These are phyloP conservation scores for Yueomyces sp. DNA, from an alignment of 805 yeast species.

Conservation along the genomic window DNA sequence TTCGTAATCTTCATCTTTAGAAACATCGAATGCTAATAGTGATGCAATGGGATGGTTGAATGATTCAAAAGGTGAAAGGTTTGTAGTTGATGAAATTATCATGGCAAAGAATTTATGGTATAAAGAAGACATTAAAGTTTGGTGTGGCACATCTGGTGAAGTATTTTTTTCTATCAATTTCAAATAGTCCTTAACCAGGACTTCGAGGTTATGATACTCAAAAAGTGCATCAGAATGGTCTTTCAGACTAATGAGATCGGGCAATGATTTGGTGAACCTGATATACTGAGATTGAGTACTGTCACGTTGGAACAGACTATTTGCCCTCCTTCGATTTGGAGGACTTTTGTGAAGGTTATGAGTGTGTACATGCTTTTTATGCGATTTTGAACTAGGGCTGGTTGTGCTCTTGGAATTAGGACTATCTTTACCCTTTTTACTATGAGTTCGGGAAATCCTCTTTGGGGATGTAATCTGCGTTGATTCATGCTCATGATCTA, in stretches of 20 bases:
- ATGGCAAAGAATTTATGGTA: conserved; percentile 47
- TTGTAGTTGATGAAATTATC: conserved; percentile 40
- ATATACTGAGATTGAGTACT: conserved; percentile 29
- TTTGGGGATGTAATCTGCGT: no score
- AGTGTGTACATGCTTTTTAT: no score
- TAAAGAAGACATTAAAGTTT: conserved; percentile 30
- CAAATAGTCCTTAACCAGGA: conserved; percentile 23
- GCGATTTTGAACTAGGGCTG: not conserved
- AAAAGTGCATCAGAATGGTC: conserved; percentile 21
- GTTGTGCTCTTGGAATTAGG: not conserved
- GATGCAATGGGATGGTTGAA: conserved; percentile 79
- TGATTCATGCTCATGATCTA: no score
- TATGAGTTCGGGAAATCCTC: no score
- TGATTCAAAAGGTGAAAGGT: conserved; percentile 66
- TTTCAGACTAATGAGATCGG: conserved; percentile 19
- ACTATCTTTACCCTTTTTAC: not conserved
- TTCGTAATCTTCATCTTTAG: conserved; percentile 22
- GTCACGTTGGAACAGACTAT: conserved; percentile 21
- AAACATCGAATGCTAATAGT: conserved; percentile 44
- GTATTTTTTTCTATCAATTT: conserved; percentile 16
- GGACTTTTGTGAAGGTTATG: not conserved
- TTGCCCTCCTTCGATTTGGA: conserved; percentile 17
- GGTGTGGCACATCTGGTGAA: conserved; percentile 16
- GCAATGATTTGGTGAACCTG: conserved; percentile 33
- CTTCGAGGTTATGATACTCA: conserved; percentile 26